Evolutionary conservation across 2,329 filamentous ascomycete species (phyloP), one percentile per base, ranked within the genome.

Genomic region (Paracorniculantispora psalliotae): DNA sequence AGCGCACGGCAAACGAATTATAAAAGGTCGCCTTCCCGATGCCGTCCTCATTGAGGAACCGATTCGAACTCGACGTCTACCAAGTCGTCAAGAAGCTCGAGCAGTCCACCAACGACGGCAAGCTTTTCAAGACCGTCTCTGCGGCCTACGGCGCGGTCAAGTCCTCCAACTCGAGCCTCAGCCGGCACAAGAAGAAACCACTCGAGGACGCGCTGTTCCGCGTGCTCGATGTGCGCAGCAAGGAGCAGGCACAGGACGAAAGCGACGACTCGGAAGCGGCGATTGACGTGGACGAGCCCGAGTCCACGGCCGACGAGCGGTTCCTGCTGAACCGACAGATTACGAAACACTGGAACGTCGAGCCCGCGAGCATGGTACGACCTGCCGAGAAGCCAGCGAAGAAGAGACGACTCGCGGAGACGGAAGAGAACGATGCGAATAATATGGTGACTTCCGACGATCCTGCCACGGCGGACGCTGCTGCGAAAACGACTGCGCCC

Each of bases 181-280:
- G 90, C 63, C 81, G 94, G 23, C 86, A 89, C 64, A 91, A 91
- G 41, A 96, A 94, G 72, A 87, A 86, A 61, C 79, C 88, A 0
- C 76, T 97, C 1, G 90, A 96, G 71, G 90, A 94, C 63, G 88
- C 89, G 37, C 91, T 97, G 63, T 91, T 96, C 62, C 81, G 91
- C 8, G 91, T 92, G 0, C 76, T 97, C 17, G 83, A 87, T 8
- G 84, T 91, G 19, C 78, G 93, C 5, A 88, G 86, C 63, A 84
- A 90, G 64, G 82, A 86, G 61, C 72, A 78, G 15, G 81, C 78
- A 49, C 81, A 82, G 25, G 82, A 81, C 4, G 77, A 79, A 30
- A 80, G 79, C 52, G 81, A 83, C 35, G 52, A 57, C 35, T 76
- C 77, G 2, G 77, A 81, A 21, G 78, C 80, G 28, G 81, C 71